Conservation (phyloP, 2,329 filamentous ascomycete species). For the Colletotrichum phormii region DNA sequence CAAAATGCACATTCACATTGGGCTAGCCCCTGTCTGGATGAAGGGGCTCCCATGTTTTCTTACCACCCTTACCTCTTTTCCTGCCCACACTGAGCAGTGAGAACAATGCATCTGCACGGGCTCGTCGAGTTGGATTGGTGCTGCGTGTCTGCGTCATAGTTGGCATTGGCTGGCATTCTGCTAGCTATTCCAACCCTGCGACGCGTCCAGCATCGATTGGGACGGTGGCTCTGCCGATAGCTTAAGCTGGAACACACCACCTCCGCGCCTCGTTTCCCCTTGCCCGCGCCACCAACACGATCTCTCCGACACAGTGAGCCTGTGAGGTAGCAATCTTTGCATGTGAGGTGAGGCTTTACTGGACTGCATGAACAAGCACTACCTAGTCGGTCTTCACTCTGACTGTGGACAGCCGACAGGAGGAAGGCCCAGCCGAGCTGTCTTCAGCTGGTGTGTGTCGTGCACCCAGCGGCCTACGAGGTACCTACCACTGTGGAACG, state of each 20-base stretch:
- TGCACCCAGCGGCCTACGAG: no score
- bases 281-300: neutral
- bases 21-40: conserved; percentile 16
- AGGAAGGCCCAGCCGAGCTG: neutral
- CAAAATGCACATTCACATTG: neutral
- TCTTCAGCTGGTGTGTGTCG: neutral
- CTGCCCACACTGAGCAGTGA: neutral
- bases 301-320: neutral
- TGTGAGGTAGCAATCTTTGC: neutral
- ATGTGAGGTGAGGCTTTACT: neutral
- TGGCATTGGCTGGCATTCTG: neutral
- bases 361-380: neutral
- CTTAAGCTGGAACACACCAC: conserved; percentile 24
- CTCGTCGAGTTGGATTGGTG: conserved; percentile 16
- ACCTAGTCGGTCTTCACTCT: no score
- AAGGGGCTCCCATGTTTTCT: neutral
- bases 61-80: neutral
- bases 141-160: conserved; percentile 31
- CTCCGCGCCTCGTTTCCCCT: conserved; percentile 17
- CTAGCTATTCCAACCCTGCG: neutral
- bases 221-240: neutral
- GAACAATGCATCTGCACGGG: neutral
- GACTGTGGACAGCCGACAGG: neutral
- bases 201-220: neutral
- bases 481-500: neutral